Percentiles rank a stretch among this genome's conserved stretches.
phyloP scores from a whole-genome alignment of 2,329 filamentous ascomycete genomes.

The Pseudonectria foliicola region DNA sequence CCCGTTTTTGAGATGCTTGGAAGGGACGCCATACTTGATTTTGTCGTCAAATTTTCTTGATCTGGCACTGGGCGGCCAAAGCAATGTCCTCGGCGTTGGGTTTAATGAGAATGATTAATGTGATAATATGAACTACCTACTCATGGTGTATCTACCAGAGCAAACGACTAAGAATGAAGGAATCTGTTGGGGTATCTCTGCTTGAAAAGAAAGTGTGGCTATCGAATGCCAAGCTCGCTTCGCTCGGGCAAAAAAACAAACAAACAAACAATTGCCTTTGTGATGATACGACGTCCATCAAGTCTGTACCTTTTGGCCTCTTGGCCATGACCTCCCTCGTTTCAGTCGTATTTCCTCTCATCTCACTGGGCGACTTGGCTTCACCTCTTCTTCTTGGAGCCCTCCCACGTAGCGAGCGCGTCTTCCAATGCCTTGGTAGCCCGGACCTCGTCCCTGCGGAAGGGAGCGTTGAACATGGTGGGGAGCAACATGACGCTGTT shows the following conservation, averaged over 20 bases:
- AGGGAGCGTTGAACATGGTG: slow-evolving; percentile 52
- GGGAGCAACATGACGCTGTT: slow-evolving; percentile 61
- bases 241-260: neutral
- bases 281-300: no score
- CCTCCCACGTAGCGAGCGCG: slow-evolving; percentile 43
- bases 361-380: no score
- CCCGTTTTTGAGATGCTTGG: no score
- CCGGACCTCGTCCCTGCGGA: slow-evolving; percentile 51
- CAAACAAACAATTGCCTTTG: no score
- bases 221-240: no score
- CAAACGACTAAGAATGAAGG: slow-evolving; percentile 17
- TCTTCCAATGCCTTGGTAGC: slow-evolving; percentile 47
- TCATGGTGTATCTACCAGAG: no score
- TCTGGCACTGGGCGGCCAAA: no score
- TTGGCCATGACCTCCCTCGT: neutral
- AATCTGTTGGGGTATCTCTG: slow-evolving; percentile 23
- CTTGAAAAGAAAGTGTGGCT: slow-evolving; percentile 4
- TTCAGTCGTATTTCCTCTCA: slow-evolving; percentile 1
- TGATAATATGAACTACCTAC: no score
- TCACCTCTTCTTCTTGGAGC: slow-evolving; percentile 40
- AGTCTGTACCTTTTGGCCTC: no score
- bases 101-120: neutral
- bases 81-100: no score
- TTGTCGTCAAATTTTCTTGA: no score
- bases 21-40: no score